phyloP scores from a whole-genome alignment of 2,329 filamentous ascomycete genomes.

The Zasmidium citrigriseum region DNA sequence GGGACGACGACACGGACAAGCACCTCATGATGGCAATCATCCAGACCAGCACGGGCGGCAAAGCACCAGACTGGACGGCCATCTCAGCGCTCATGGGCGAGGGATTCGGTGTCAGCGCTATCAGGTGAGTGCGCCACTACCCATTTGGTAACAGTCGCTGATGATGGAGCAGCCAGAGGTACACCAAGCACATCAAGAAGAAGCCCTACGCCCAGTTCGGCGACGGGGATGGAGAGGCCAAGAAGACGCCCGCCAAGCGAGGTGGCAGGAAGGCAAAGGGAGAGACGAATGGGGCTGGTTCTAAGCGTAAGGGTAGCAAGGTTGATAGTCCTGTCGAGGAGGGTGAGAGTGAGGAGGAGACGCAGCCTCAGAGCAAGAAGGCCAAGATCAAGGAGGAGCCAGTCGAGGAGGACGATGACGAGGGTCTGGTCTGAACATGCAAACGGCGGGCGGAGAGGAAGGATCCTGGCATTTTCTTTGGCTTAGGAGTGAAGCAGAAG shows the following conservation, averaged over 20 bases:
- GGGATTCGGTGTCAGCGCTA: not conserved
- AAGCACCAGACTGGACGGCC: not conserved
- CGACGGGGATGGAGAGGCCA: not conserved
- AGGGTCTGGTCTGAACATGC: constrained; percentile 4
- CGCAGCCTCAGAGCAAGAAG: not conserved
- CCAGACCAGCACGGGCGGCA: not conserved
- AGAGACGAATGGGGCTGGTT: not conserved
- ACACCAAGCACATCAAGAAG: not conserved
- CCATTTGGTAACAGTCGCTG: not conserved
- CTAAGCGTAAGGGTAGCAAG: not conserved
- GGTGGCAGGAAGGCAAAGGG: not conserved
- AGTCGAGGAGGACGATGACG: not conserved
- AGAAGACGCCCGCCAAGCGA: not conserved
- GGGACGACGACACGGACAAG: not conserved
- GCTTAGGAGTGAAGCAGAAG: too few species aligned
- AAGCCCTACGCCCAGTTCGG: not conserved
- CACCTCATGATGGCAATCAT: not conserved
- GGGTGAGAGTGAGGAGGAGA: not conserved
- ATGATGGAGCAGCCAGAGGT: not conserved
- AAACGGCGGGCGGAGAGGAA: too few species aligned
- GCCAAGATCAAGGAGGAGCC: constrained; percentile 1
- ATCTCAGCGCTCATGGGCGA: not conserved
- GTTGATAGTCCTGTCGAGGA: not conserved
- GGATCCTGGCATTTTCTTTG: too few species aligned
- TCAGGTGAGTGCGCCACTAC: not conserved